phyloP scores from a whole-genome alignment of 2,329 filamentous ascomycete genomes.

The Ustulina deusta region DNA sequence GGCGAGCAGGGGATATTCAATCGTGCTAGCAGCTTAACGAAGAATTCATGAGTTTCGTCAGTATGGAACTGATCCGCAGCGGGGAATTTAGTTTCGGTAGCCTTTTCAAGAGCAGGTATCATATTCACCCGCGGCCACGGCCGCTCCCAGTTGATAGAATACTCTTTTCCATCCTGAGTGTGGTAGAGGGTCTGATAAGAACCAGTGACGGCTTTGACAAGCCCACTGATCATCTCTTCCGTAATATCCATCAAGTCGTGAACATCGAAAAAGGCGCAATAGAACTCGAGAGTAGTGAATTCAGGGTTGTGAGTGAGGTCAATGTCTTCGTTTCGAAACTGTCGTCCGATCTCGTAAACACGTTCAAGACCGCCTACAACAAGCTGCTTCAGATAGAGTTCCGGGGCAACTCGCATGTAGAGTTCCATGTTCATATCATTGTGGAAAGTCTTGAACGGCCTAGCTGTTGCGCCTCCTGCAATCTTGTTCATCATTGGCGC shows the following conservation, averaged over 20 bases:
- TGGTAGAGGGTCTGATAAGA: slow-evolving; percentile 87
- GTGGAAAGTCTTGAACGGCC: slow-evolving; percentile 94
- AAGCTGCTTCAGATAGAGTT: slow-evolving; percentile 95
- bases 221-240: slow-evolving; percentile 89
- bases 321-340: slow-evolving; percentile 94
- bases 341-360: slow-evolving; percentile 94
- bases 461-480: slow-evolving; percentile 93
- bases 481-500: slow-evolving; percentile 96
- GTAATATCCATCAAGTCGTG: slow-evolving; percentile 92
- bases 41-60: slow-evolving; percentile 86
- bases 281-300: slow-evolving; percentile 98
- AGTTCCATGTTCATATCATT: slow-evolving; percentile 96
- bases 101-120: slow-evolving; percentile 92
- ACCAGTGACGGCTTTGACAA: slow-evolving; percentile 91
- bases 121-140: slow-evolving; percentile 96
- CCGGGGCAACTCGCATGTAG: slow-evolving; percentile 93
- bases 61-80: slow-evolving; percentile 90
- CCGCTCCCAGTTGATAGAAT: slow-evolving; percentile 94
- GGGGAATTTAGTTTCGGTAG: slow-evolving; percentile 93
- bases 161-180: slow-evolving; percentile 85
- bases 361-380: slow-evolving; percentile 94
- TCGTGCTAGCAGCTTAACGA: slow-evolving; percentile 75
- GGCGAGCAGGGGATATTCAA: slow-evolving; percentile 85
- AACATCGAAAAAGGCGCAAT: slow-evolving; percentile 91
- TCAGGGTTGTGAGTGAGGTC: slow-evolving; percentile 98